A percentile compares a stretch with the other conserved stretches of the same genome.
phyloP scores from a whole-genome alignment of 129 eudicot species.

The Flaveria robusta region DNA sequence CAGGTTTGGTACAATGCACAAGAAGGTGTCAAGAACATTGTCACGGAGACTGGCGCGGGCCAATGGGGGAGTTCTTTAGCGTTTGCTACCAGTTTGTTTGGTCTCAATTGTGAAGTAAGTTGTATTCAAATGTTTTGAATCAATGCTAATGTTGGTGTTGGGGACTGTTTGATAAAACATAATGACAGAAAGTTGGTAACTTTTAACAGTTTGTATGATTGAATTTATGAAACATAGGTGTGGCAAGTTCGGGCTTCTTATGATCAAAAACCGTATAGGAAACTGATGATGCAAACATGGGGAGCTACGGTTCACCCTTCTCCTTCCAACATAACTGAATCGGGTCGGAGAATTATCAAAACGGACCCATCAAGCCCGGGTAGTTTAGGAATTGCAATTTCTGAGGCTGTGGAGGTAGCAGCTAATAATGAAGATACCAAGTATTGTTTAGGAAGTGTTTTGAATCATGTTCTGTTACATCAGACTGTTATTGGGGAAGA shows the following conservation, averaged over 20 bases:
- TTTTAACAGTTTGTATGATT: not conserved
- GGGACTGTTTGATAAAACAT: not conserved
- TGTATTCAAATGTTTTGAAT: not conserved
- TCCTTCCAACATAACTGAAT: slow-evolving; percentile 72
- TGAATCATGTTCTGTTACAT: slow-evolving; percentile 87
- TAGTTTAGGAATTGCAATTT: slow-evolving; percentile 91
- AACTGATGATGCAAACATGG: slow-evolving; percentile 98
- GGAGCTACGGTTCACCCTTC: slow-evolving; percentile 96
- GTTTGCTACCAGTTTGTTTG: slow-evolving; percentile 88
- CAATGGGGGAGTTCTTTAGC: slow-evolving; percentile 97
- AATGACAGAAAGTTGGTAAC: not conserved
- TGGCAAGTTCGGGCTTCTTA: slow-evolving; percentile 99
- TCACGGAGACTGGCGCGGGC: slow-evolving; percentile 98
- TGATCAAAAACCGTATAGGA: slow-evolving; percentile 93
- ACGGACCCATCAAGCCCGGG: slow-evolving; percentile 87
- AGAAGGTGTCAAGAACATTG: slow-evolving; percentile 78
- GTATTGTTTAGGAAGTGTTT: slow-evolving; percentile 93
- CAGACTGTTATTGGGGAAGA: slow-evolving; percentile 98
- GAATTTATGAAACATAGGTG: slow-evolving; percentile 42
- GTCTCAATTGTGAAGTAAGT: slow-evolving; percentile 79
- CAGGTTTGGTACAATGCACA: slow-evolving; percentile 95
- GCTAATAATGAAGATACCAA: slow-evolving; percentile 65
- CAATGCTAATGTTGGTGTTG: too few relatives aligned
- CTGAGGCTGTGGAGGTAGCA: slow-evolving; percentile 95
- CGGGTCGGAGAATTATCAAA: slow-evolving; percentile 71